Percentiles rank a stretch among this genome's conserved stretches.
phyloP scores from a whole-genome alignment of 495 filamentous ascomycete species.

The Tuber umbilicatum region DNA sequence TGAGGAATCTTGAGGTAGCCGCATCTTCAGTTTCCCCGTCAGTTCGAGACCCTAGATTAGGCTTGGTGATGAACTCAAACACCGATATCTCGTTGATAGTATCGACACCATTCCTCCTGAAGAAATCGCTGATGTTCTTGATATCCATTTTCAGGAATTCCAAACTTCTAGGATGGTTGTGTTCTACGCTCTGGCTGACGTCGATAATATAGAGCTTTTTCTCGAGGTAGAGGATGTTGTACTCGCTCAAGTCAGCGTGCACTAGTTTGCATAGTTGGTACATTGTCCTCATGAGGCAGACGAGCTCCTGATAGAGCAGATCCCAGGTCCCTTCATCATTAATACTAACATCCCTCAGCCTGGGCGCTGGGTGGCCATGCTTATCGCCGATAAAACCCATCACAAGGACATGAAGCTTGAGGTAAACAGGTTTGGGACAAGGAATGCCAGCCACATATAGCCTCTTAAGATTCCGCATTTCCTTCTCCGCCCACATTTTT shows the following conservation, averaged over 20 bases:
- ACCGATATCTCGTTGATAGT: conserved; percentile 63
- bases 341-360: conserved; percentile 55
- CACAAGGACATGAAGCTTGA: conserved; percentile 81
- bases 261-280: conserved; percentile 86
- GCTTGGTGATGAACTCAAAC: conserved; percentile 68
- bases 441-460: conserved; percentile 77
- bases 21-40: conserved; percentile 47
- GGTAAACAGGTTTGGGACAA: conserved; percentile 78
- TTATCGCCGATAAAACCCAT: conserved; percentile 89
- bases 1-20: conserved; percentile 50
- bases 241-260: conserved; percentile 93
- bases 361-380: conserved; percentile 77
- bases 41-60: background rate
- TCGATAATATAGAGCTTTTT: conserved; percentile 85
- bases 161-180: conserved; percentile 82
- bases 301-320: conserved; percentile 68
- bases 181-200: conserved; percentile 93
- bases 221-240: conserved; percentile 88
- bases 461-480: conserved; percentile 86
- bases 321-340: conserved; percentile 57
- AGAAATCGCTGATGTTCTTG: conserved; percentile 91
- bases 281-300: conserved; percentile 83
- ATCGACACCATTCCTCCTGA: conserved; percentile 73
- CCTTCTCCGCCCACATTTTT: conserved; percentile 96
- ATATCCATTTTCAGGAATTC: conserved; percentile 97